Evolutionary conservation across 768 basidiomycete genomes (phyloP), one percentile per base, ranked within the genome.

Genomic region (Erythrobasidium yunnanense): DNA sequence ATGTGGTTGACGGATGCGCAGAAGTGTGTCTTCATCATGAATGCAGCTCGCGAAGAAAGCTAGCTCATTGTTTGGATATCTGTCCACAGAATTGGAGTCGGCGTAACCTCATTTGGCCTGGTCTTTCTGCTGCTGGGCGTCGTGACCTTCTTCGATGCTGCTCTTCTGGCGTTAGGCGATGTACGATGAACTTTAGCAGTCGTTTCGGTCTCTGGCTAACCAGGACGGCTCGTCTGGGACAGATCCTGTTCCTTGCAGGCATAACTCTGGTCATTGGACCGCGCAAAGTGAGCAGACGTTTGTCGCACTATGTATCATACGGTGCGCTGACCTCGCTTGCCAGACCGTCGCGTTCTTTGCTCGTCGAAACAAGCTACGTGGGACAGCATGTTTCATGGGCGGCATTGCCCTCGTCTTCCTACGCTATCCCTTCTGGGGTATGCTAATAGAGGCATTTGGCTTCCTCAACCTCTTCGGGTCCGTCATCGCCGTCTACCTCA

Each of bases 401-500:
- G 90, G 90, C 17, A 86, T 97, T 69, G 74, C 90, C 17, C 85
- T 99, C 68, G 91, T 97, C 17, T 99, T 99, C 77, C 71, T 88
- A 76, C 96, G 92, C 76, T 88, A 90, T 83, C 91, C 93, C 0
- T 90, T 95, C 77, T 77, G 90, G 68, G 95, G 95, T 38, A 85
- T 97, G 78, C 74, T 90, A 54, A 83, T 99, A 49, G 93, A 99
- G 78, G 90, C 86, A 5, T 90, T 97, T 75, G 95, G 95, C 20
- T 99, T 99, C 79, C 78, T 97, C 73, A 96, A 95, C 75, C 81
- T 99, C 46, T 99, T 99, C 74, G 93, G 93, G 93, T 97, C 18
- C 34, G 72, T 68, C 5, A 13, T 15, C 2, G 17, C 4, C 4
- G 15, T 2, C 30, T 45, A 15, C 15, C 49, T 35, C 20, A 18